Percentiles rank a stretch among this genome's conserved stretches.
These are phyloP conservation scores for Chaetomium olivaceum DNA, from an alignment of 2,329 filamentous ascomycete species.

Conservation along the genomic window DNA sequence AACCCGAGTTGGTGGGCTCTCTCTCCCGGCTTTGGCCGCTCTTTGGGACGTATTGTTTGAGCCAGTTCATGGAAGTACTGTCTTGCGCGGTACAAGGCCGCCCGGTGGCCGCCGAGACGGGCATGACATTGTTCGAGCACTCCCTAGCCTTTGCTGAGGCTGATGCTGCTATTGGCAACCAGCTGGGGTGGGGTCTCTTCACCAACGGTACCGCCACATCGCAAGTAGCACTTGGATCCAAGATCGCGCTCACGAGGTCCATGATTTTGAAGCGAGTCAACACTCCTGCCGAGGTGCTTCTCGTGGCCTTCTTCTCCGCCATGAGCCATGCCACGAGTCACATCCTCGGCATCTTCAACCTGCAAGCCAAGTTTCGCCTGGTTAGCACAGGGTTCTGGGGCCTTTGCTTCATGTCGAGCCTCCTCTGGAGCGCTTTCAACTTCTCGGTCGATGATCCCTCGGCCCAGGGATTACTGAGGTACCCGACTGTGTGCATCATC, in stretches of 20 bases:
- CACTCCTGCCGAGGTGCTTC: conserved; percentile 81
- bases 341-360: conserved; percentile 73
- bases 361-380: conserved; percentile 78
- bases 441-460: conserved; percentile 62
- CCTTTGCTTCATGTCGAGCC: conserved; percentile 82
- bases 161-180: conserved; percentile 80
- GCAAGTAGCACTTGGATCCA: conserved; percentile 40
- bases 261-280: conserved; percentile 80
- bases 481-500: conserved; percentile 92
- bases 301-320: conserved; percentile 84
- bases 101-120: conserved; percentile 77
- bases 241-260: conserved; percentile 57
- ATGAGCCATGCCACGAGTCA: conserved; percentile 89
- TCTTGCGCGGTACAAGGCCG: conserved; percentile 86
- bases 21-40: conserved; percentile 74
- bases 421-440: conserved; percentile 71
- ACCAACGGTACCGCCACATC: conserved; percentile 48
- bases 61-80: conserved; percentile 86
- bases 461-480: conserved; percentile 71
- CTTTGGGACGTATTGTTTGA: conserved; percentile 68
- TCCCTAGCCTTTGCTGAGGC: conserved; percentile 95
- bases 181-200: conserved; percentile 71
- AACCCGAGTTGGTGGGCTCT: conserved; percentile 68
- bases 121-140: conserved; percentile 96
- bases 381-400: conserved; percentile 89